Conservation (phyloP, 192 early-diverging fungal genomes). For the Umbelopsis ramanniana region DNA sequence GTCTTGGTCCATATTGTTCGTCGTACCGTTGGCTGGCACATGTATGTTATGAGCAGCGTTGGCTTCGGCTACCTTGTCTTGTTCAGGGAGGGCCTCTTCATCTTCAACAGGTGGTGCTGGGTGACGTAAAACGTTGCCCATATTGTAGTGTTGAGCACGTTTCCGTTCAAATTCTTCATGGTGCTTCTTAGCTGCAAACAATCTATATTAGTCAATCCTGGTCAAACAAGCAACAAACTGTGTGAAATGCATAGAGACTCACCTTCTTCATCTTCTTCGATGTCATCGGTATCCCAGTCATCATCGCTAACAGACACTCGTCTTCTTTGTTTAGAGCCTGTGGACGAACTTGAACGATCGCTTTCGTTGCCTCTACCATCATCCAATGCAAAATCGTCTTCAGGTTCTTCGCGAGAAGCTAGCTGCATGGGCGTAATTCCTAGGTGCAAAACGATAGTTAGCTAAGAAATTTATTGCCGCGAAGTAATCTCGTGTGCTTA, state of each 20-base stretch:
- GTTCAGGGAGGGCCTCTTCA: slow-evolving; percentile 47
- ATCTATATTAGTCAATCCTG: background rate
- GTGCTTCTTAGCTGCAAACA: slow-evolving; percentile 49
- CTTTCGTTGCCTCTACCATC: slow-evolving; percentile 31
- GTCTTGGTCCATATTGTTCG: slow-evolving; percentile 2
- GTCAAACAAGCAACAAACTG: background rate
- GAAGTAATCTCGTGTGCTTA: background rate
- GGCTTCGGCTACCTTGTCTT: slow-evolving; percentile 33
- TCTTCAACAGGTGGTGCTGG: slow-evolving; percentile 61
- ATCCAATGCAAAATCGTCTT: slow-evolving; percentile 38
- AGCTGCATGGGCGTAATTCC: slow-evolving; percentile 5
- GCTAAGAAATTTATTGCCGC: background rate
- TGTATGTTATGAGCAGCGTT: slow-evolving; percentile 9
- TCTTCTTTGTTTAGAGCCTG: slow-evolving; percentile 26
- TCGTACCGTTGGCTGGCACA: slow-evolving; percentile 1
- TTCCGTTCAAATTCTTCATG: slow-evolving; percentile 77
- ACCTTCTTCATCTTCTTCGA: slow-evolving; percentile 65
- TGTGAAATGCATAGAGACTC: slow-evolving; percentile 19
- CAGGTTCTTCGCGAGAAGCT: slow-evolving; percentile 19
- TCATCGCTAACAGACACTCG: slow-evolving; percentile 48
- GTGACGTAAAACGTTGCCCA: slow-evolving; percentile 70
- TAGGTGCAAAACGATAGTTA: background rate
- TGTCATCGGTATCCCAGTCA: slow-evolving; percentile 62
- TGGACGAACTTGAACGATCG: slow-evolving; percentile 31
- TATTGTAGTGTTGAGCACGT: slow-evolving; percentile 90